Conservation (phyloP, 139 green algal species). For the Chlamydomonas incerta region DNA sequence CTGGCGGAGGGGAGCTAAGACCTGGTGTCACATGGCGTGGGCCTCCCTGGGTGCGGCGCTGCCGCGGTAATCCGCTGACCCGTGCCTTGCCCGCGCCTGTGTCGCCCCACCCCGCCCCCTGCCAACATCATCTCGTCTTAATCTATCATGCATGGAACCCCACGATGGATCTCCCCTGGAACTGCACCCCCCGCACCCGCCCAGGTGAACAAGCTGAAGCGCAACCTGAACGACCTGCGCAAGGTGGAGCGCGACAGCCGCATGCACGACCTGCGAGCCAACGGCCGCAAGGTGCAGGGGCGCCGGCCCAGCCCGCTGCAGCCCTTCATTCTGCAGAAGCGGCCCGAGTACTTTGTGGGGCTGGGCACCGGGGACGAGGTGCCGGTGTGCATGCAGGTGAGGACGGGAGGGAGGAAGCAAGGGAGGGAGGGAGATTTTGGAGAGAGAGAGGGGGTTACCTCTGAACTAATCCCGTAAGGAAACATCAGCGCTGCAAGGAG, state of each 20-base stretch:
- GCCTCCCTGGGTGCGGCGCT: no score
- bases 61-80: no score
- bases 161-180: no score
- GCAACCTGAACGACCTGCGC: constrained; percentile 33
- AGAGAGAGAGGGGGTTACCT: neutral
- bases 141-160: no score
- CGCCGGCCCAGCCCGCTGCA: constrained; percentile 26
- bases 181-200: neutral
- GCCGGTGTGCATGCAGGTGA: constrained; percentile 19
- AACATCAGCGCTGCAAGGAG: no score
- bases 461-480: no score
- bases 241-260: constrained; percentile 37
- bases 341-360: constrained; percentile 36
- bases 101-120: no score
- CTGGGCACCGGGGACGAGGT: constrained; percentile 35
- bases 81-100: no score
- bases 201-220: constrained; percentile 38
- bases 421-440: neutral
- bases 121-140: no score
- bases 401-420: neutral
- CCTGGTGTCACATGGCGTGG: no score
- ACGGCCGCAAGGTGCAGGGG: constrained; percentile 31
- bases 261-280: constrained; percentile 20
- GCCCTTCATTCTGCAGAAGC: constrained; percentile 36
- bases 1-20: no score